These are phyloP conservation scores for Magnolia sinica DNA, from an alignment of 164 flowering plant genomes.

Conservation along the genomic window DNA sequence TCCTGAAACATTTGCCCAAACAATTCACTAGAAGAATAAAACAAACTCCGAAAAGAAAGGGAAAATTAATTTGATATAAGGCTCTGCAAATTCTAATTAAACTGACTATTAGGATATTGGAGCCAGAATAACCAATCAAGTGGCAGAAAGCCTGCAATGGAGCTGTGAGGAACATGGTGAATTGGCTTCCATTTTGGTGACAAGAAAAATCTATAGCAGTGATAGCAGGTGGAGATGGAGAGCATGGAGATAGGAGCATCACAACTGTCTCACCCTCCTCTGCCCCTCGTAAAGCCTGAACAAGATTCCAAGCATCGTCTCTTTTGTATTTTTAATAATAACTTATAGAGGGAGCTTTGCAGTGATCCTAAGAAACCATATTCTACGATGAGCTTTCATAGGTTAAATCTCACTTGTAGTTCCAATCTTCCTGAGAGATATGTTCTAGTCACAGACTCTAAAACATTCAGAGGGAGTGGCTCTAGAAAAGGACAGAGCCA, in stretches of 20 bases:
- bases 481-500: no score
- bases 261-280: slow-evolving; percentile 85
- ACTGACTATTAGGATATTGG: slow-evolving; percentile 64
- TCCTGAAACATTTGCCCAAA: slow-evolving; percentile 42
- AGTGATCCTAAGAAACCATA: neutral
- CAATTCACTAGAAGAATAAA: neutral
- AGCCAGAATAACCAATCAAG: slow-evolving; percentile 63
- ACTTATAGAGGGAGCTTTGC: neutral
- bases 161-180: slow-evolving; percentile 81
- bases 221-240: slow-evolving; percentile 35
- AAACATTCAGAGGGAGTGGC: no score
- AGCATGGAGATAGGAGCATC: slow-evolving; percentile 73
- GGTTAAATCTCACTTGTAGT: no score
- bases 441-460: no score
- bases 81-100: neutral
- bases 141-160: slow-evolving; percentile 88
- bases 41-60: neutral
- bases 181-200: slow-evolving; percentile 62
- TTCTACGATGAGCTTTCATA: neutral
- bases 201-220: slow-evolving; percentile 41
- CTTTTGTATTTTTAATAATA: neutral
- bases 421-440: no score
- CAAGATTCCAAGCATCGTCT: neutral
- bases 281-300: slow-evolving; percentile 63
- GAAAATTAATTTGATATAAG: neutral